Evolutionary conservation across 139 green algal species (phyloP).

Genomic region (Picochlorum sp.): DNA sequence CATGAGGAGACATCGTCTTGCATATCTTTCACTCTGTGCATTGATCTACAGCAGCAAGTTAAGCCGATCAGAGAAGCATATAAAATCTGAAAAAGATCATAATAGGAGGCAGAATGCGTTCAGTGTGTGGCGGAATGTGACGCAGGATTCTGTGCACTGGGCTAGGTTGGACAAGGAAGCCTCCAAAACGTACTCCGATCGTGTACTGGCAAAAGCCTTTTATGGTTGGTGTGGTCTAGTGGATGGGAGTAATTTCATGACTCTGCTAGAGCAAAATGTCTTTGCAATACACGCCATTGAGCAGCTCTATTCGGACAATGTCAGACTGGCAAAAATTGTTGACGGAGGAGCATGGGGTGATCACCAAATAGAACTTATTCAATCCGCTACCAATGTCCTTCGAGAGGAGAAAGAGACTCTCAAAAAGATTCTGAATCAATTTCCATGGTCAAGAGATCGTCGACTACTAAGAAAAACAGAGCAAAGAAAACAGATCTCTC

Average conservation of each 20-base stretch:
- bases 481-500: neutral
- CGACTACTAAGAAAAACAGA: neutral
- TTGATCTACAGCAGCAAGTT: too few species aligned
- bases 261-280: neutral
- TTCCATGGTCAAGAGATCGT: slow-evolving; percentile 30
- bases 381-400: slow-evolving; percentile 57
- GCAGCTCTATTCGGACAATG: slow-evolving; percentile 60
- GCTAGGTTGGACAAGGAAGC: neutral
- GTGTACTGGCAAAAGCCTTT: neutral
- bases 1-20: too few species aligned
- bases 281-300: neutral
- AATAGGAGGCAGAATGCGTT: too few species aligned
- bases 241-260: slow-evolving; percentile 4
- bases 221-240: slow-evolving; percentile 8
- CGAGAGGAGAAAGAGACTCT: slow-evolving; percentile 72
- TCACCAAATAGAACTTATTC: slow-evolving; percentile 47
- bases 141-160: neutral
- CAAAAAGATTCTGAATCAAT: slow-evolving; percentile 57
- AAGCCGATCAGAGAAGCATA: too few species aligned
- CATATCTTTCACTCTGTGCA: too few species aligned
- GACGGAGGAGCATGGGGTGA: slow-evolving; percentile 83
- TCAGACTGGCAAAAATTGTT: slow-evolving; percentile 55
- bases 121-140: neutral
- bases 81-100: too few species aligned
- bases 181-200: neutral